Evolutionary conservation across 495 filamentous ascomycete genomes (phyloP).

Genomic region (Hypomontagnella submonticulosa): DNA sequence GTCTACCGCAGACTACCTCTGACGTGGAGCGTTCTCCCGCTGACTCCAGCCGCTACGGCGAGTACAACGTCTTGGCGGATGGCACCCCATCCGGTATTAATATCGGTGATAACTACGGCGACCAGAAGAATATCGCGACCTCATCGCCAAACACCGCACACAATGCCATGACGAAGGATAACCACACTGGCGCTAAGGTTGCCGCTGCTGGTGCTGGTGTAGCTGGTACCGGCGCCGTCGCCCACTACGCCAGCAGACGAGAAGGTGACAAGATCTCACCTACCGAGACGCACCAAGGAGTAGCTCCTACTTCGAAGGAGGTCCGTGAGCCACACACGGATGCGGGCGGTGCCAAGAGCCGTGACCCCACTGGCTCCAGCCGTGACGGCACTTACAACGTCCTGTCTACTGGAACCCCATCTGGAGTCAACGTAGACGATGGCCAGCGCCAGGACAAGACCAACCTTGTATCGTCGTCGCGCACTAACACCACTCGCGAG

Average conservation of each 20-base stretch:
- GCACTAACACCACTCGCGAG: not conserved
- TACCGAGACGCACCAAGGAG: not conserved
- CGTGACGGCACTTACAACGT: conserved; percentile 33
- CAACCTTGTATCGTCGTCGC: not conserved
- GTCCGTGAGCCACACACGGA: conserved; percentile 1
- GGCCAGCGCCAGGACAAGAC: not conserved
- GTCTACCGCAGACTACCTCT: not conserved
- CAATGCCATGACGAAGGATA: conserved; percentile 1
- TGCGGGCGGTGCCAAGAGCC: not conserved
- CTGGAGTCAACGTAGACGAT: conserved; percentile 38
- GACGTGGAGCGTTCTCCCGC: not conserved
- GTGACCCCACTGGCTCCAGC: not conserved
- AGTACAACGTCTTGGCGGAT: conserved; percentile 39
- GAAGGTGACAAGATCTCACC: conserved; percentile 5
- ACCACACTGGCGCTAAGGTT: conserved; percentile 21
- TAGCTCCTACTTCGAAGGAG: not conserved
- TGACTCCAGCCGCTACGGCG: conserved; percentile 18
- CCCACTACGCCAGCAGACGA: conserved; percentile 9
- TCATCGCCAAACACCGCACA: not conserved
- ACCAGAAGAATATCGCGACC: not conserved
- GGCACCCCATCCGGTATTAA: conserved; percentile 43
- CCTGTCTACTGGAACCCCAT: conserved; percentile 42
- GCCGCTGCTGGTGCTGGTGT: conserved; percentile 18
- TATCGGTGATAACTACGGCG: conserved; percentile 2
- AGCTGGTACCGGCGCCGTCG: conserved; percentile 10